Conservation (phyloP, 805 yeast species). For the Metschnikowia baotianmanensis region DNA sequence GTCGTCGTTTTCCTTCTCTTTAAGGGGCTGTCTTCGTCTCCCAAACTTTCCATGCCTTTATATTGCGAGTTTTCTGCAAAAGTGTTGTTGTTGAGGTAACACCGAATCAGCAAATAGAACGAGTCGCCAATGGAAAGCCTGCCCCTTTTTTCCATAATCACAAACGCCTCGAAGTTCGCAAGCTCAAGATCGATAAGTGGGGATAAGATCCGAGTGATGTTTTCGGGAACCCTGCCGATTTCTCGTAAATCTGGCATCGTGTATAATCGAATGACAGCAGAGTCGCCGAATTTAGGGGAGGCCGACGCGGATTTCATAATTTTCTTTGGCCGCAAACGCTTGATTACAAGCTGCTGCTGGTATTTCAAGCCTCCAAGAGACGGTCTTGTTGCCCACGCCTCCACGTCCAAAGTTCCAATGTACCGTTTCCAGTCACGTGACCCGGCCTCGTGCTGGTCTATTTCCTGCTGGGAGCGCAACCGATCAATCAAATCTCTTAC, state of each 20-base stretch:
- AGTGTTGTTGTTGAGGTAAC: constrained; percentile 49
- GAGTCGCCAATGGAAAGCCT: constrained; percentile 73
- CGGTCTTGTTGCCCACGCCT: constrained; percentile 74
- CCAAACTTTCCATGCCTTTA: constrained; percentile 2
- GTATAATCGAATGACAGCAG: constrained; percentile 36
- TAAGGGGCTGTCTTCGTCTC: constrained; percentile 12
- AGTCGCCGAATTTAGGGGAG: constrained; percentile 23
- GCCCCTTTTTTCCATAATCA: constrained; percentile 53
- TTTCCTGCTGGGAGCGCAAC: constrained; percentile 12
- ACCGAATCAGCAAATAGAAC: constrained; percentile 66
- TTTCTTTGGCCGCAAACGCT: constrained; percentile 31
- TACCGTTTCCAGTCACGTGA: constrained; percentile 37
- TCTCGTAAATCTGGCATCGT: constrained; percentile 43
- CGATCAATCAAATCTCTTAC: constrained; percentile 10
- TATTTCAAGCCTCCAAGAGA: constrained; percentile 46
- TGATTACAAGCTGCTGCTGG: constrained; percentile 42
- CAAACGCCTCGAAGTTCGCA: constrained; percentile 53
- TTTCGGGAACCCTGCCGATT: constrained; percentile 75
- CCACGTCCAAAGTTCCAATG: constrained; percentile 58
- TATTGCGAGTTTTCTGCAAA: constrained; percentile 21
- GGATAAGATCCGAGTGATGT: constrained; percentile 59
- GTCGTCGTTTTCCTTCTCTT: constrained; percentile 21
- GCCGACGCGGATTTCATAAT: constrained; percentile 17
- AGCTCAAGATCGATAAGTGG: constrained; percentile 60
- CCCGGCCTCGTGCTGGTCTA: constrained; percentile 10